phyloP scores from a whole-genome alignment of 106 monocot genomes.

The Dendrobium catenatum region DNA sequence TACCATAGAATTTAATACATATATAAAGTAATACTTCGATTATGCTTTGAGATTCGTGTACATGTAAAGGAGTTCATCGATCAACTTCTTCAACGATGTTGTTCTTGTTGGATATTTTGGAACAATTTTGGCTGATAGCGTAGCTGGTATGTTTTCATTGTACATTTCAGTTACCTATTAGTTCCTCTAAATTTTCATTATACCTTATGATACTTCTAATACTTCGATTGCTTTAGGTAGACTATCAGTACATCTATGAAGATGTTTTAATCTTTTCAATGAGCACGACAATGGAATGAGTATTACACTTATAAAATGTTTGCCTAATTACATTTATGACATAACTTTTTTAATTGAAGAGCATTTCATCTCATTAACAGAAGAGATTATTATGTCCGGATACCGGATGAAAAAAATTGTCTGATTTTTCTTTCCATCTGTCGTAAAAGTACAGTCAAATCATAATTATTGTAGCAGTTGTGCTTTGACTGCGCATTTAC shows the following conservation, averaged over 20 bases:
- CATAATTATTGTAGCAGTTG: too few species aligned
- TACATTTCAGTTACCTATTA: not conserved
- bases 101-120: slow-evolving; percentile 62
- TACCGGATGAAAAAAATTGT: too few species aligned
- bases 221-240: slow-evolving; percentile 22
- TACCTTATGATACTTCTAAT: not conserved
- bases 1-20: too few species aligned
- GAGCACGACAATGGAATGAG: not conserved
- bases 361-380: not conserved
- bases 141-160: slow-evolving; percentile 20
- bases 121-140: slow-evolving; percentile 39
- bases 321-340: not conserved
- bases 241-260: not conserved
- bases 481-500: too few species aligned
- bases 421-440: too few species aligned
- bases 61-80: too few species aligned
- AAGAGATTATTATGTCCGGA: too few species aligned
- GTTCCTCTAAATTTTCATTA: not conserved
- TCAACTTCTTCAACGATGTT: too few species aligned
- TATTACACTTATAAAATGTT: not conserved
- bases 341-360: too few species aligned
- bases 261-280: not conserved
- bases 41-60: too few species aligned
- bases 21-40: too few species aligned
- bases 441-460: too few species aligned